Evolutionary conservation across 2,329 filamentous ascomycete species (phyloP).

Genomic region (Aspergillus pseudoterreus): DNA sequence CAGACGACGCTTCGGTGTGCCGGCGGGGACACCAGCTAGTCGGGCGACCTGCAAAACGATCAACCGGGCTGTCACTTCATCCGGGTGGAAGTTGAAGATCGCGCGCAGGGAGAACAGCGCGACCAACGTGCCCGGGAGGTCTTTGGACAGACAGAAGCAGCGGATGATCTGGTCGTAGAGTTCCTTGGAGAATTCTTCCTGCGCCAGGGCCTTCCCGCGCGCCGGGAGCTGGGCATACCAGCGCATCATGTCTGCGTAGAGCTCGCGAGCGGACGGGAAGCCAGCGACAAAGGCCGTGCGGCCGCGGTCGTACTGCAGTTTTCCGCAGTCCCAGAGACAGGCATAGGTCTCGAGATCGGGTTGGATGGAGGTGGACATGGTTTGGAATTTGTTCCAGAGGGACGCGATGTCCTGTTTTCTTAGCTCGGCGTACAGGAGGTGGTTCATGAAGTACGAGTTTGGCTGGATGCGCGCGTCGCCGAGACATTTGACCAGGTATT

Average conservation of each 20-base stretch:
- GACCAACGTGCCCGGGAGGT: constrained; percentile 48
- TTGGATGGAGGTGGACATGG: constrained; percentile 51
- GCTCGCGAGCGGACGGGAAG: constrained; percentile 42
- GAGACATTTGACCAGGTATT: constrained; percentile 61
- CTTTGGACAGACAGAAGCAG: constrained; percentile 49
- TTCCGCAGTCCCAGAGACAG: constrained; percentile 58
- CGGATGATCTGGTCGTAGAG: constrained; percentile 52
- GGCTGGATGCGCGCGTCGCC: constrained; percentile 61
- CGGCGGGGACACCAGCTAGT: constrained; percentile 33
- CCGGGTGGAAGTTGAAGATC: constrained; percentile 45
- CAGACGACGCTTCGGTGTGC: constrained; percentile 34
- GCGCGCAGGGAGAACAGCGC: constrained; percentile 45
- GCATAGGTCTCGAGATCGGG: constrained; percentile 68
- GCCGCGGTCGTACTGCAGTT: constrained; percentile 47
- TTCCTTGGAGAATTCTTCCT: constrained; percentile 43
- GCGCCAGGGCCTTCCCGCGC: constrained; percentile 24
- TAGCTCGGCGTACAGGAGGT: constrained; percentile 65
- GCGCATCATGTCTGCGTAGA: constrained; percentile 50
- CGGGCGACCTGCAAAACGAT: constrained; percentile 50
- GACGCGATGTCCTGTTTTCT: constrained; percentile 54
- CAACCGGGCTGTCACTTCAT: constrained; percentile 44
- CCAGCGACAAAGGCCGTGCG: constrained; percentile 44
- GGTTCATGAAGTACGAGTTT: constrained; percentile 75
- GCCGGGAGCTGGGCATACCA: constrained; percentile 37
- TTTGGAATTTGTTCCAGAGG: constrained; percentile 55